Evolutionary conservation across 805 yeast genomes (phyloP), one percentile per base, ranked within the genome.

Genomic region (Starmerella potacharoeniae): DNA sequence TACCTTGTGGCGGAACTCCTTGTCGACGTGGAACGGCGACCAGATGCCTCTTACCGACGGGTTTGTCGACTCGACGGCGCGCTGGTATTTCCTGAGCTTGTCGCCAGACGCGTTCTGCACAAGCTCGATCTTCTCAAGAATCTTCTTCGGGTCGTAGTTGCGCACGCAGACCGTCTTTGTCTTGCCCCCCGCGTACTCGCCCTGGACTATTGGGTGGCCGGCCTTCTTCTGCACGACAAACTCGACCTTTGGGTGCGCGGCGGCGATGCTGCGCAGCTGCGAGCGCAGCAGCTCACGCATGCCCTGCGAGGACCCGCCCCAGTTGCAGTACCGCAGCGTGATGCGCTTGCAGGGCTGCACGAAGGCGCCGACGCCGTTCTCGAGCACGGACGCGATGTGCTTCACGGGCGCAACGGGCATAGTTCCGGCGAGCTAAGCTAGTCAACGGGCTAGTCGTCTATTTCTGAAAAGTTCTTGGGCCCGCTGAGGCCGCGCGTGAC

Each of bases 291-390:
- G 80, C 54, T 84, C 82, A 56, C 75, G 75, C 72, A 89, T 78
- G 4, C 97, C 97, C 52, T 76, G 75, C 0, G 97, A 90, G 2
- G 95, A 84, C 28, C 97, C 97, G 44, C 97, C 97, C 83, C 95
- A 84, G 75, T 93, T 89, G 73, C 96, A 89, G 72, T 83, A 93
- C 58, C 86, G 84, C 47, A 93, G 68, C 1, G 83, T 77, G 52
- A 93, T 77, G 65, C 78, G 80, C 63, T 78, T 80, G 73, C 97
- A 89, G 57, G 75, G 70, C 55, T 64, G 69, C 35, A 64, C 66
- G 51, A 68, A 69, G 35, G 68, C 57, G 31, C 72, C 71, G 28
- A 69, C 63, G 8, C 73, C 72, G 56, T 69, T 69, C 45, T 56
- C 55, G 16, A 64, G 51, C 28, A 56, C 36, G n/a, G 61, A 54